Conservation (phyloP, 441 rosid genomes). For the Syzygium malaccense region DNA sequence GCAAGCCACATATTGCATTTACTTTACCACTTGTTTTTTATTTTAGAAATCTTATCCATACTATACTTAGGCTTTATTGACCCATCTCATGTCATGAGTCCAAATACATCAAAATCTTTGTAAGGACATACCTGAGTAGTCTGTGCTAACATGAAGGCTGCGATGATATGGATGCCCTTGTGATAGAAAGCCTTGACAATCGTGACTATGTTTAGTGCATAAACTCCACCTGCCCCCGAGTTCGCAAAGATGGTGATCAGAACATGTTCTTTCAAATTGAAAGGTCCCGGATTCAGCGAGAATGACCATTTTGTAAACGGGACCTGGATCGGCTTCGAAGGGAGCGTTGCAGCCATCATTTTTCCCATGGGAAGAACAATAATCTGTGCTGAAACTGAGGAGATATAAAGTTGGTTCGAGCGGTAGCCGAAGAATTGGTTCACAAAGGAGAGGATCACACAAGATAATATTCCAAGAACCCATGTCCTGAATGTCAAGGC, state of each 20-base stretch:
- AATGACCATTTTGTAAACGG: slow-evolving; percentile 21
- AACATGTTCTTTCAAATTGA: slow-evolving; percentile 25
- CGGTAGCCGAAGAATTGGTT: slow-evolving; percentile 26
- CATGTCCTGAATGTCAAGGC: not conserved
- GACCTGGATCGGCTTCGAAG: not conserved
- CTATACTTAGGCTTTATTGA: not conserved
- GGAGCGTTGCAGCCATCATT: slow-evolving; percentile 25
- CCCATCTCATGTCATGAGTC: not conserved
- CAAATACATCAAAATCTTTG: not conserved
- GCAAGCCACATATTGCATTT: not conserved
- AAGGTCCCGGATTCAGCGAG: slow-evolving; percentile 31
- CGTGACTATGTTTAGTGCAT: slow-evolving; percentile 10
- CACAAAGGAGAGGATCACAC: slow-evolving; percentile 18
- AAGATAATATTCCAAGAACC: slow-evolving; percentile 13
- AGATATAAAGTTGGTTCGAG: slow-evolving; percentile 4
- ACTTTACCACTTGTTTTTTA: not conserved
- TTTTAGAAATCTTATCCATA: not conserved
- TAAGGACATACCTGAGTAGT: slow-evolving; percentile 16
- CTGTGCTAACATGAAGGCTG: slow-evolving; percentile 12
- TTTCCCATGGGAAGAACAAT: slow-evolving; percentile 20
- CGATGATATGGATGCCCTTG: slow-evolving; percentile 1
- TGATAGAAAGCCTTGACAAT: slow-evolving; percentile 24
- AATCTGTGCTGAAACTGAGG: slow-evolving; percentile 18
- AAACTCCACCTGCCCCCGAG: slow-evolving; percentile 14
- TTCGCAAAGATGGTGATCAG: slow-evolving; percentile 20